Evolutionary conservation across 1,284 basidiomycete genomes (phyloP), one percentile per base, ranked within the genome.

Genomic region (Vanrija pseudolonga): DNA sequence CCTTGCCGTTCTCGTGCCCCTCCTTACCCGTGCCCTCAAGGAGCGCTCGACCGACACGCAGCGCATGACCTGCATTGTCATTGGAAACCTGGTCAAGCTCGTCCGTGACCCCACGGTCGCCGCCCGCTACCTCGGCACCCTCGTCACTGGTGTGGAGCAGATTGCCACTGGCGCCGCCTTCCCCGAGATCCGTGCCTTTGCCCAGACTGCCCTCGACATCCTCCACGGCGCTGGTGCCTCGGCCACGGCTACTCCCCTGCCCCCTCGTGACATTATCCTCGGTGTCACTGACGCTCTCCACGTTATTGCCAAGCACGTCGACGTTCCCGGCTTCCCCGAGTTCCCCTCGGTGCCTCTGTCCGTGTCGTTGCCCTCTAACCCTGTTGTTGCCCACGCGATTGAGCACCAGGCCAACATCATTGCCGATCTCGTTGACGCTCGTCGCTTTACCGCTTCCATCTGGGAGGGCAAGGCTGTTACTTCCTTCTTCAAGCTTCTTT

Each of bases 71-170:
- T 92, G 95, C 57, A 88, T 98, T 51, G 90, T 98, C 66, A 85
- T 95, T 58, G 93, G 95, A 73, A 98, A 98, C 78, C 82, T 98
- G 53, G 95, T 98, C 77, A 98, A 98, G 79, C 87, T 98, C 53
- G 96, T 98, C 44, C 87, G 95, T 56, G 86, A 96, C 68, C 90
- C 90, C 5, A 86, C 84, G 60, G 84, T 97, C 50, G 95, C 96
- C 45, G 92, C 91, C 11, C 82, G 83, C 45, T 95, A 98, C 78
- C 83, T 97, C 28, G 89, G 89, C 62, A 82, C 86, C 45, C 85
- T 98, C 42, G 87, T 95, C 4, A 89, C 92, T 39, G 92, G 93
- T 62, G 93, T 98, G 26, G 85, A 91, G 73, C 89, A 88, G 72
- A 93, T 98, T 63, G 89, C 90, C 18, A 86, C 85, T 58, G 85